Percentiles rank a stretch among this genome's conserved stretches.
Evolutionary conservation across 208 protist genomes (phyloP).

Genomic region (Leishmania martiniquensis): DNA sequence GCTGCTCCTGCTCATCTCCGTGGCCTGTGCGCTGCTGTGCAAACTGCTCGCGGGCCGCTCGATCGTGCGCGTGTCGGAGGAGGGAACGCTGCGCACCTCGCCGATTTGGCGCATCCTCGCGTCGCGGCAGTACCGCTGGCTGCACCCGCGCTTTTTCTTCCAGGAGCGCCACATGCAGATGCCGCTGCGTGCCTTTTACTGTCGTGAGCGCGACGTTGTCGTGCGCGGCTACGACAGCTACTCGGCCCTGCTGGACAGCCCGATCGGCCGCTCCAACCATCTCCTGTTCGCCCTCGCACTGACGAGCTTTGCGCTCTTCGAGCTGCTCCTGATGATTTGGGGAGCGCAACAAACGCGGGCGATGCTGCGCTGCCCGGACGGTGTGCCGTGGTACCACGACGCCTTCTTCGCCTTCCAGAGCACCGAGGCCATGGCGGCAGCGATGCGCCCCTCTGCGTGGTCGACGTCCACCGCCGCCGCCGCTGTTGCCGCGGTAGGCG

Average conservation of each 20-base stretch:
- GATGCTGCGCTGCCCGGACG: conserved; percentile 22
- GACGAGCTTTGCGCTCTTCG: conserved; percentile 46
- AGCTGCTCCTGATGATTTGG: conserved; percentile 60
- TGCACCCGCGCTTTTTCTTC: conserved; percentile 69
- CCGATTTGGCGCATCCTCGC: conserved; percentile 67
- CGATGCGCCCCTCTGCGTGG: background rate
- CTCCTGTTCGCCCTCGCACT: conserved; percentile 57
- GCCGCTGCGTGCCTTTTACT: conserved; percentile 82
- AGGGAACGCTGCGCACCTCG: conserved; percentile 42
- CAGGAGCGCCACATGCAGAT: conserved; percentile 61
- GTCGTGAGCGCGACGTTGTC: conserved; percentile 66
- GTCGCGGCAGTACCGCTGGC: conserved; percentile 52
- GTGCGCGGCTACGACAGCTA: conserved; percentile 78
- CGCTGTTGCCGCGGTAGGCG: background rate
- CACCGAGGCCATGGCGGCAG: conserved; percentile 8
- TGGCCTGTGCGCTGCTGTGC: conserved; percentile 37
- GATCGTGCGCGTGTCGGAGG: conserved; percentile 29
- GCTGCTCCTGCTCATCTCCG: conserved; percentile 32
- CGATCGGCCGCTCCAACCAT: conserved; percentile 70
- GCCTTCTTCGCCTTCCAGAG: conserved; percentile 30
- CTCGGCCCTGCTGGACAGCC: conserved; percentile 68
- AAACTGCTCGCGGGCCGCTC: conserved; percentile 47
- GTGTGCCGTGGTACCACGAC: conserved; percentile 33
- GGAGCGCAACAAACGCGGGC: conserved; percentile 39
- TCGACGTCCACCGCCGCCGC: background rate